Evolutionary conservation across 306 rosid genomes (phyloP), one percentile per base, ranked within the genome.

Genomic region (Cucurbita moschata): DNA sequence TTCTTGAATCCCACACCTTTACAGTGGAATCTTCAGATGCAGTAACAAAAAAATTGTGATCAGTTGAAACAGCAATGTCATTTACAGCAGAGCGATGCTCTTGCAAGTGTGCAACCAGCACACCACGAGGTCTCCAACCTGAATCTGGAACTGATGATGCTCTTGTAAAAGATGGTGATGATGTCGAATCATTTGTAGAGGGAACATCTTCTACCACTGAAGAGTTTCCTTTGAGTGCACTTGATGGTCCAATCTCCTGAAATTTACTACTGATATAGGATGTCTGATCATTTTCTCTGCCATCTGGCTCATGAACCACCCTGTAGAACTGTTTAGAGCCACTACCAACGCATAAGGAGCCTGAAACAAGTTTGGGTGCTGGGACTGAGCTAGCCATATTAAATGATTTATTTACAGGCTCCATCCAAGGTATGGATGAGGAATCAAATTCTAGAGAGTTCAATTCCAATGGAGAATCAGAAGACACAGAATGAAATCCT

Each of bases 231-330:
- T 90, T 89, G 56, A 65, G 47, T 71, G 86, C 57, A 72, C 84
- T 74, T 56, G 95, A 80, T 77, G 80, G 76, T 74, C 92, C 97
- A 69, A 75, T 74, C 63, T 90, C 97, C 80, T 87, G 96, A 85
- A 85, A 82, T 78, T 86, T 87, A 81, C 81, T 80, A 82, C 70
- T 86, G 64, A 72, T 71, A 82, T 80, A 84, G 38, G 86, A 72
- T 51, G 89, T 77, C 65, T 83, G 90, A 56, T 94, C 98, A 84
- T 73, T 89, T 75, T 94, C 98, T 81, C 86, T 85, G 56, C 92
- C 85, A 82, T 94, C 98, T 78, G 98, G 98, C 83, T 94, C 98
- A 73, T 94, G 98, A 57, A 94, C 97, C 59, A 90, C 98, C 85
- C 96, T 84, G 77, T 94, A 91, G 80, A 94, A 94, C 85, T 90